Conservation (phyloP, 768 basidiomycete species). For the Leucocoprinus leucothites region DNA sequence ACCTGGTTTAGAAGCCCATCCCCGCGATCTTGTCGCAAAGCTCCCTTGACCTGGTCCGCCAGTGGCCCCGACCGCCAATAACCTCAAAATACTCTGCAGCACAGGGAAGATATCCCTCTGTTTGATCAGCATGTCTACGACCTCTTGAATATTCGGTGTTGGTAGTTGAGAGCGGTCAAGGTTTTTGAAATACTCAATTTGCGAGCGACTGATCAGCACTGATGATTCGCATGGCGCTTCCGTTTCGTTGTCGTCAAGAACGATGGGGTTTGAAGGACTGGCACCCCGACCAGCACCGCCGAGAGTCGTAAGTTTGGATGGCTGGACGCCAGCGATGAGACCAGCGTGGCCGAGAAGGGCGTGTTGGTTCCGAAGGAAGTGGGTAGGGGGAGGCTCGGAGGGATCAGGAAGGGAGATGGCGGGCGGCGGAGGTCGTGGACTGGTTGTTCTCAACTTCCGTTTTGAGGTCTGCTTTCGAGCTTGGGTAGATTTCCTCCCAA, state of each 20-base stretch:
- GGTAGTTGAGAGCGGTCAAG: conserved; percentile 43
- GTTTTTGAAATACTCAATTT: conserved; percentile 16
- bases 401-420: conserved; percentile 64
- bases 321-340: conserved; percentile 62
- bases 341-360: conserved; percentile 73
- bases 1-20: conserved; percentile 1
- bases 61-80: conserved; percentile 40
- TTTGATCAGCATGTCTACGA: conserved; percentile 54
- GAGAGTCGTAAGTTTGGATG: conserved; percentile 43
- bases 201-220: conserved; percentile 2
- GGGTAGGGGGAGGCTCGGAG: conserved; percentile 54
- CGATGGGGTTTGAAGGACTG: conserved; percentile 62
- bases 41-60: background rate
- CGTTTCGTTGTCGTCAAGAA: conserved; percentile 58
- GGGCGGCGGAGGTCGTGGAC: conserved; percentile 47
- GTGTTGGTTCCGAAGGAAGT: conserved; percentile 72
- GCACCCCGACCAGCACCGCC: conserved; percentile 43
- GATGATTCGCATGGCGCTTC: conserved; percentile 25
- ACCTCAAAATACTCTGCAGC: conserved; percentile 56
- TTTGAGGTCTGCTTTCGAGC: conserved; percentile 34
- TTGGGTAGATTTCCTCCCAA: conserved; percentile 17
- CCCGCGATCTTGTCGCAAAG: background rate
- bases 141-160: conserved; percentile 52
- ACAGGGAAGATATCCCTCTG: conserved; percentile 70
- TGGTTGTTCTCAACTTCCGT: conserved; percentile 32